Conservation (phyloP, 164 flowering plant species). For the Houttuynia cordata region DNA sequence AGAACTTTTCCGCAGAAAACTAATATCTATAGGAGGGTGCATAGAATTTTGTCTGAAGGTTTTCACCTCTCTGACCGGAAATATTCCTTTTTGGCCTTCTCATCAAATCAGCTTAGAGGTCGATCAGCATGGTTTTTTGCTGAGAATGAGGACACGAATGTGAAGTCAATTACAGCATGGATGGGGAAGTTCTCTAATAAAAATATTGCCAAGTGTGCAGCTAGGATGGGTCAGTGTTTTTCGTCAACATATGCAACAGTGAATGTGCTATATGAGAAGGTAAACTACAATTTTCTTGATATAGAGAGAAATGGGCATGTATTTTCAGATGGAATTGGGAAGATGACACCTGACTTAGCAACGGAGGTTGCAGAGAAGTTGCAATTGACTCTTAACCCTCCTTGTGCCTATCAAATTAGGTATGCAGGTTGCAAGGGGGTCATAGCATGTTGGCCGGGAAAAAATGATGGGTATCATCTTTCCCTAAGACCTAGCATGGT, state of each 20-base stretch:
- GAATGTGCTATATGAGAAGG: slow-evolving; percentile 52
- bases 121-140: slow-evolving; percentile 98
- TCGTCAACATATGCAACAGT: slow-evolving; percentile 93
- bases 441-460: slow-evolving; percentile 75
- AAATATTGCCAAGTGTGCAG: slow-evolving; percentile 82
- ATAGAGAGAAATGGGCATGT: slow-evolving; percentile 52
- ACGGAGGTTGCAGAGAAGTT: slow-evolving; percentile 61
- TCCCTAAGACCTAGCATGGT: slow-evolving; percentile 73
- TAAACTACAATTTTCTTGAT: slow-evolving; percentile 39
- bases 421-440: slow-evolving; percentile 96
- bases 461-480: slow-evolving; percentile 37
- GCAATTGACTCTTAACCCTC: slow-evolving; percentile 40
- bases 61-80: slow-evolving; percentile 69
- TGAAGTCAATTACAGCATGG: slow-evolving; percentile 40
- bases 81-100: slow-evolving; percentile 82
- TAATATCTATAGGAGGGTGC: slow-evolving; percentile 46
- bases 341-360: slow-evolving; percentile 67
- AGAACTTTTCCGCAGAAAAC: slow-evolving; percentile 49
- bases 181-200: slow-evolving; percentile 68
- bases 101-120: slow-evolving; percentile 81
- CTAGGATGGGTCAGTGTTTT: slow-evolving; percentile 96
- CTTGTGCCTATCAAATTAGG: slow-evolving; percentile 86
- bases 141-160: slow-evolving; percentile 29
- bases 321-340: slow-evolving; percentile 97
- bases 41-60: slow-evolving; percentile 40